A percentile compares a stretch with the other conserved stretches of the same genome.
phyloP scores from a whole-genome alignment of 768 basidiomycete genomes.

The Trichaptum fuscoviolaceum region DNA sequence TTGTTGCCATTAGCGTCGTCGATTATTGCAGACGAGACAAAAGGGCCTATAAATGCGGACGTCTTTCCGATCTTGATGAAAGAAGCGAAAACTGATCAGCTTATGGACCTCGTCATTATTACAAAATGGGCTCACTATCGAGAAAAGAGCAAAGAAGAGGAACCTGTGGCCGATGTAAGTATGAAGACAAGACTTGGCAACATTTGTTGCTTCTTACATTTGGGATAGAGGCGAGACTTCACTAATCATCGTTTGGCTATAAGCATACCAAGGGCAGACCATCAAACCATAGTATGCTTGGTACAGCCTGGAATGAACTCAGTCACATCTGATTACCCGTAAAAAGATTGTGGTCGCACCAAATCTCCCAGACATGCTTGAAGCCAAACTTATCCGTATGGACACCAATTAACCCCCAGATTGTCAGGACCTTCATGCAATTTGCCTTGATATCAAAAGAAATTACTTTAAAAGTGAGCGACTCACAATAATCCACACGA shows the following conservation, averaged over 20 bases:
- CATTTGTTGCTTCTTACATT: constrained; percentile 37
- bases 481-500: constrained; percentile 63
- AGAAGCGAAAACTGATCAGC: neutral
- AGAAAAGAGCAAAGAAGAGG: constrained; percentile 71
- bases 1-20: constrained; percentile 61
- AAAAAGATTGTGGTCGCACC: constrained; percentile 31
- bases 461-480: neutral
- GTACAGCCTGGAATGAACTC: constrained; percentile 42
- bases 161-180: constrained; percentile 35
- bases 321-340: neutral
- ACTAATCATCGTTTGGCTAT: constrained; percentile 79
- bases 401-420: constrained; percentile 77
- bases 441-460: neutral
- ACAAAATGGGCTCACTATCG: constrained; percentile 41
- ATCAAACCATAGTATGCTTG: constrained; percentile 67
- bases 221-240: constrained; percentile 70
- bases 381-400: constrained; percentile 72
- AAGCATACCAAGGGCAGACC: constrained; percentile 79
- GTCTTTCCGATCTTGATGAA: constrained; percentile 57
- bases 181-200: neutral
- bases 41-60: constrained; percentile 70
- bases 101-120: neutral
- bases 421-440: constrained; percentile 44
- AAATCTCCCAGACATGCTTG: constrained; percentile 81
- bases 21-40: constrained; percentile 72